A percentile compares a stretch with the other conserved stretches of the same genome.
These are phyloP conservation scores for Chrysanthemum makinoi DNA, from an alignment of 129 eudicot species.

Conservation along the genomic window DNA sequence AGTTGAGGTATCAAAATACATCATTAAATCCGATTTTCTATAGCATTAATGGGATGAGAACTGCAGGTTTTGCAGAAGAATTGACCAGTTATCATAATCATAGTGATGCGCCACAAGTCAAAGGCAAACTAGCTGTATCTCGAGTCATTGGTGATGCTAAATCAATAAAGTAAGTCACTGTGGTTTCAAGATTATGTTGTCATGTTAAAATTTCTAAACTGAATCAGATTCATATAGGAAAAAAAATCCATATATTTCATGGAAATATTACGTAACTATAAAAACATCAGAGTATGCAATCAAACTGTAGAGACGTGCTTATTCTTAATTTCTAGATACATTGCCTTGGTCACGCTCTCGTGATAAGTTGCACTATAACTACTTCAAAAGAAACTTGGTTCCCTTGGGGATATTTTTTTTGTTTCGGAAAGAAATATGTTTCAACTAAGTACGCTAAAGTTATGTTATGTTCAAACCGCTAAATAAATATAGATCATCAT, in stretches of 20 bases:
- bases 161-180: conserved; percentile 44
- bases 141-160: conserved; percentile 66
- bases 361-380: too few species aligned
- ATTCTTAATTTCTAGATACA: too few species aligned
- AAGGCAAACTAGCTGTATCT: conserved; percentile 59
- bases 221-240: background rate
- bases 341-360: too few species aligned
- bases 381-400: too few species aligned
- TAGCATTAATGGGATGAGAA: background rate
- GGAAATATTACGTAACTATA: background rate
- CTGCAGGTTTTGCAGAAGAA: conserved; percentile 39
- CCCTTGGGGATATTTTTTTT: too few species aligned
- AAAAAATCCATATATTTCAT: too few species aligned
- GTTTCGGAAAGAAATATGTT: too few species aligned
- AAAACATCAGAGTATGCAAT: too few species aligned
- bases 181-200: background rate
- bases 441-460: too few species aligned
- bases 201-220: background rate
- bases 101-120: conserved; percentile 65
- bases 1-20: background rate
- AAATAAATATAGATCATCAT: background rate
- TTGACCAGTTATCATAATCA: conserved; percentile 63
- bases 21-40: background rate
- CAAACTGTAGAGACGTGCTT: too few species aligned
- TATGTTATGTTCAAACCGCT: too few species aligned